Base-by-base conservation (phyloP, 192 early-diverging fungal genomes). In the Umbelopsis sp. region DNA sequence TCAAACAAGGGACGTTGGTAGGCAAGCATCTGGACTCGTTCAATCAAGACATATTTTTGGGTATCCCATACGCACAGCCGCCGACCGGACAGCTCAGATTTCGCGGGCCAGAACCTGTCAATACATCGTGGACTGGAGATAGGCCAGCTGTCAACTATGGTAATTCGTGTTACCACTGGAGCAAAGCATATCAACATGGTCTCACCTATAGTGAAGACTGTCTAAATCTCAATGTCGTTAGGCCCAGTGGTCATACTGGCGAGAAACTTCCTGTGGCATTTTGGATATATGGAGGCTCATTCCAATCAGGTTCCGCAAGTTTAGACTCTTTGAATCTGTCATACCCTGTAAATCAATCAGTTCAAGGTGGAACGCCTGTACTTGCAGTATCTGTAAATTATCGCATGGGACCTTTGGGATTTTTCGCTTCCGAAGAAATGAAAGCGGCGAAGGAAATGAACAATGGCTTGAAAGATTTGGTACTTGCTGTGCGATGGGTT, bases 401-500 rank as follows among this genome's bases (percentile, higher is more conserved):
- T 66, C 84, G 88, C 41, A 58, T 89, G 7, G 88, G 88, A 1
- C 72, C 79, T 11, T 69, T 88, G 0, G 88, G 88, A 9, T 87
- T 81, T 64, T 41, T 85, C 7, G 51, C 82, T 23, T 75, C 76
- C 51, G 46, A 16, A 20, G 73, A 78, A 47, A 37, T 75, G 9
- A 27, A 61, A 5, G 48, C 72, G 6, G 74, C 44, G 21, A 37
- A 35, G 16, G 52, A 52, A 16, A 37, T 52, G 44, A 71, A 71
- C 41, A 37, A 58, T 23, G 69, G 69, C 7, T 25, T 71, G 15
- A 48, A 48, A 45, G 65, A 66, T 23, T 25, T 47, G 18, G 45
- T 66, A 3, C 65, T 66, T 13, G 87, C 88, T 13, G 46, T 91
- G n/a, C 55, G 78, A 69, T 91, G 90, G 90, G 83, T 91, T 22